A percentile compares a stretch with the other conserved stretches of the same genome.
phyloP scores from a whole-genome alignment of 2,329 filamentous ascomycete species.

The Ustulina deusta region DNA sequence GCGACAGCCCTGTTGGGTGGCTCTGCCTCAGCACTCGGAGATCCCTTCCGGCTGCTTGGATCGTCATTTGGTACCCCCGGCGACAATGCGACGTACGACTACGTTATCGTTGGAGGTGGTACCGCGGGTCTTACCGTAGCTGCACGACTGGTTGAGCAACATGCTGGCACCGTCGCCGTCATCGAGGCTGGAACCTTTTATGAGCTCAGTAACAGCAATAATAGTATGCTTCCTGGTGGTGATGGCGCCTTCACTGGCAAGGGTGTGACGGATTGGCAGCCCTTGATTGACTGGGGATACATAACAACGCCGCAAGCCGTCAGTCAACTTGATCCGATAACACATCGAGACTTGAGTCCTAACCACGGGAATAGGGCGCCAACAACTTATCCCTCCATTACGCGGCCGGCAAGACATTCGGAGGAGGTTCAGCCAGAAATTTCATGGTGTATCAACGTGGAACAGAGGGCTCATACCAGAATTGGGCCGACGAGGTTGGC shows the following conservation, averaged over 20 bases:
- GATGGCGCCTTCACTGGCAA: constrained; percentile 44
- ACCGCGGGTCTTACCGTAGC: constrained; percentile 55
- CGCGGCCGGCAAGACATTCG: constrained; percentile 49
- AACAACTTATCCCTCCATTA: constrained; percentile 45
- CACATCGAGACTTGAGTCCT: neutral
- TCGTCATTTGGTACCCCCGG: constrained; percentile 39
- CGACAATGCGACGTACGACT: constrained; percentile 44
- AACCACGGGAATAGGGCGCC: constrained; percentile 33
- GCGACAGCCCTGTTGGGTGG: constrained; percentile 32
- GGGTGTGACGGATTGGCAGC: constrained; percentile 39
- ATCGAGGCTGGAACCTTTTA: constrained; percentile 56
- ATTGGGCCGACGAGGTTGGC: constrained; percentile 45
- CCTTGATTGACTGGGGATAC: constrained; percentile 49
- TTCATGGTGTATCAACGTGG: constrained; percentile 51
- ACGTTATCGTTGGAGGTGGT: constrained; percentile 55
- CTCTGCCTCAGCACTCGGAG: constrained; percentile 32
- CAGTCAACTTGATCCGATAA: constrained; percentile 8
- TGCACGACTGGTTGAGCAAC: constrained; percentile 51
- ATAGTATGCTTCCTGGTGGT: constrained; percentile 42
- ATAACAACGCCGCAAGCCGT: constrained; percentile 46
- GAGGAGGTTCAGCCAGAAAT: constrained; percentile 49
- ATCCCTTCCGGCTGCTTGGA: constrained; percentile 34
- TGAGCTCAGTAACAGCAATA: constrained; percentile 48
- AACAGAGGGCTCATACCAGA: constrained; percentile 44
- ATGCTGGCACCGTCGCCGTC: constrained; percentile 53